Conservation (phyloP, 2,329 filamentous ascomycete genomes). For the Tolypocladium nubicola region DNA sequence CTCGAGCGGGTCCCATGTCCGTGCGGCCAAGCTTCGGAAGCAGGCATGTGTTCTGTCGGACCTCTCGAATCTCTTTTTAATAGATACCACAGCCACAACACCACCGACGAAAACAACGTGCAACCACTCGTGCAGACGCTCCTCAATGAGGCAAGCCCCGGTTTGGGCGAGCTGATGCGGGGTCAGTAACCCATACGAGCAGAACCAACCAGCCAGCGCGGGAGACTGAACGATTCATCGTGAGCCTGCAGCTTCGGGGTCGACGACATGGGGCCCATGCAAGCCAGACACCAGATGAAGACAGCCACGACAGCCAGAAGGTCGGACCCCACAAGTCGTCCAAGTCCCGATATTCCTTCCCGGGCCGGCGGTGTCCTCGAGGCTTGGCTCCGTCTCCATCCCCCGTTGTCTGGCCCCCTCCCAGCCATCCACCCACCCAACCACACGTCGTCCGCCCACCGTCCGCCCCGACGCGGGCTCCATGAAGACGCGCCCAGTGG, state of each 20-base stretch:
- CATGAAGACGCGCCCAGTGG: too few species aligned
- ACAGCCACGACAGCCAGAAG: background rate
- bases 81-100: too few species aligned
- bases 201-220: background rate
- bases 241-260: too few species aligned
- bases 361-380: background rate
- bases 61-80: too few species aligned
- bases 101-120: background rate
- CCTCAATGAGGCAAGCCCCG: background rate
- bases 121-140: background rate
- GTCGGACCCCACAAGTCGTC: background rate
- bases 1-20: too few species aligned
- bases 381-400: background rate
- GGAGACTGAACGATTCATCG: too few species aligned
- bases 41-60: too few species aligned
- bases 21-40: too few species aligned
- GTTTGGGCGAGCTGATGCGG: background rate
- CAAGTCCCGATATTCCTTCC: conserved; percentile 1
- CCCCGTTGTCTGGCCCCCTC: background rate
- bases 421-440: background rate
- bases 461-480: too few species aligned
- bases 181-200: background rate
- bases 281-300: background rate
- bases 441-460: background rate
- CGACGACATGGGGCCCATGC: too few species aligned